A percentile compares a stretch with the other conserved stretches of the same genome.
These are phyloP conservation scores for Paradendryphiella salina DNA, from an alignment of 2,329 filamentous ascomycete species.

Conservation along the genomic window DNA sequence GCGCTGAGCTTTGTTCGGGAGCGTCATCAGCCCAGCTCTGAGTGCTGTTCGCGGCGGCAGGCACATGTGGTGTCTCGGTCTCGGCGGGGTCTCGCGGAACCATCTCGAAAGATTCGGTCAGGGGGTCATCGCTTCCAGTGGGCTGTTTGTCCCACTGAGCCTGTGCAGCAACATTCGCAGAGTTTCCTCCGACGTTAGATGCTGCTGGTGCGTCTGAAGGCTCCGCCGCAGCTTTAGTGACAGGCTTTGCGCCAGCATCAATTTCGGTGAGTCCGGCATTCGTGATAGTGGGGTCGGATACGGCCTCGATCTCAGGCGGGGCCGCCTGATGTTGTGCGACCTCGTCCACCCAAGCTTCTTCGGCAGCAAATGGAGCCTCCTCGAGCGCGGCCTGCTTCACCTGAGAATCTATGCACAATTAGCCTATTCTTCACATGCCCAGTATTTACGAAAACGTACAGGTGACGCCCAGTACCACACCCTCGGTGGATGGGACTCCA, in stretches of 20 bases:
- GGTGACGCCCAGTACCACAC: constrained; percentile 67
- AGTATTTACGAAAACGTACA: constrained; percentile 59
- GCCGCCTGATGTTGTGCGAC: constrained; percentile 51
- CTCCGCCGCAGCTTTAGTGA: constrained; percentile 38
- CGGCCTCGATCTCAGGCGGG: constrained; percentile 41
- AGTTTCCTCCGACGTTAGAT: constrained; percentile 47
- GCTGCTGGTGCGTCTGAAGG: constrained; percentile 41
- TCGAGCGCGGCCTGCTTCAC: constrained; percentile 58
- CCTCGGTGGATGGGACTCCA: constrained; percentile 65
- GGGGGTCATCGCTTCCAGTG: constrained; percentile 52
- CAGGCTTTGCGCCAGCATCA: constrained; percentile 45
- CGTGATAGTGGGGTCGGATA: constrained; percentile 67
- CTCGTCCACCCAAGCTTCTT: constrained; percentile 56
- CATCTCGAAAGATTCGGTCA: constrained; percentile 73
- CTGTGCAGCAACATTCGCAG: constrained; percentile 61
- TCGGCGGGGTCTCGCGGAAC: constrained; percentile 73
- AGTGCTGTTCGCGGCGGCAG: constrained; percentile 60
- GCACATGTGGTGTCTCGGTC: constrained; percentile 66
- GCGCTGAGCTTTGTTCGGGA: constrained; percentile 34
- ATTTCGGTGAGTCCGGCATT: constrained; percentile 71
- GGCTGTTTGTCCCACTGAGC: constrained; percentile 66
- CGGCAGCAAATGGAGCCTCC: constrained; percentile 59
- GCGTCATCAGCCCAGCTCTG: constrained; percentile 85
- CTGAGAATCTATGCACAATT: constrained; percentile 55
- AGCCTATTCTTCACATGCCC: constrained; percentile 5